Percentiles rank a stretch among this genome's conserved stretches.
These are phyloP conservation scores for Pythium aphanidermatum DNA, from an alignment of 352 stramenopile species.

Conservation along the genomic window DNA sequence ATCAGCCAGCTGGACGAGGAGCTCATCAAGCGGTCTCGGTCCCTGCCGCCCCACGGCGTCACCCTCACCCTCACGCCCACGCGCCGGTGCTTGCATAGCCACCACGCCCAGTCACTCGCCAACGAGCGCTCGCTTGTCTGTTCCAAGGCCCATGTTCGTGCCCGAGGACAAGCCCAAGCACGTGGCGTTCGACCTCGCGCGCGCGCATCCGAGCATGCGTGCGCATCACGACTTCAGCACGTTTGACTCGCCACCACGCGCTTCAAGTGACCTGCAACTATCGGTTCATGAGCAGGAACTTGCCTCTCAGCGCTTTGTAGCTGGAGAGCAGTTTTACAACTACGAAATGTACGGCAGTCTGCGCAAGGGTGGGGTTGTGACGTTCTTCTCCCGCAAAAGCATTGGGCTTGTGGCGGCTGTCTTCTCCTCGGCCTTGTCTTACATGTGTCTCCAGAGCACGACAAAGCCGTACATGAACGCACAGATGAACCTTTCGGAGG, in stretches of 20 bases:
- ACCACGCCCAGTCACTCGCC: background rate
- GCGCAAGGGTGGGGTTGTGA: slow-evolving; percentile 20
- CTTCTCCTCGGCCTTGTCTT: slow-evolving; percentile 21
- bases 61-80: too few species aligned
- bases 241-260: slow-evolving; percentile 7
- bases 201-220: slow-evolving; percentile 13
- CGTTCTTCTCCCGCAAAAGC: slow-evolving; percentile 26
- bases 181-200: slow-evolving; percentile 5
- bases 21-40: too few species aligned
- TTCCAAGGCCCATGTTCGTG: background rate
- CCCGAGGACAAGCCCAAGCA: slow-evolving; percentile 1
- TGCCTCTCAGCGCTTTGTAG: slow-evolving; percentile 23
- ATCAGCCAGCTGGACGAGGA: too few species aligned
- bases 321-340: slow-evolving; percentile 31
- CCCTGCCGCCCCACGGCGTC: too few species aligned
- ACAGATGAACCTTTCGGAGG: slow-evolving; percentile 10
- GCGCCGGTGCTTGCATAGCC: too few species aligned
- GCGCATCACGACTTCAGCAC: slow-evolving; percentile 15
- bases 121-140: too few species aligned
- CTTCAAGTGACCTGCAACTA: background rate
- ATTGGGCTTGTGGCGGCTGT: slow-evolving; percentile 17
- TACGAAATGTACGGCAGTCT: slow-evolving; percentile 29
- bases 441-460: slow-evolving; percentile 12
- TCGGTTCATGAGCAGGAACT: slow-evolving; percentile 9
- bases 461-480: slow-evolving; percentile 13